A percentile compares a stretch with the other conserved stretches of the same genome.
phyloP scores from a whole-genome alignment of 352 stramenopile genomes.

The Albugo laibachii region DNA sequence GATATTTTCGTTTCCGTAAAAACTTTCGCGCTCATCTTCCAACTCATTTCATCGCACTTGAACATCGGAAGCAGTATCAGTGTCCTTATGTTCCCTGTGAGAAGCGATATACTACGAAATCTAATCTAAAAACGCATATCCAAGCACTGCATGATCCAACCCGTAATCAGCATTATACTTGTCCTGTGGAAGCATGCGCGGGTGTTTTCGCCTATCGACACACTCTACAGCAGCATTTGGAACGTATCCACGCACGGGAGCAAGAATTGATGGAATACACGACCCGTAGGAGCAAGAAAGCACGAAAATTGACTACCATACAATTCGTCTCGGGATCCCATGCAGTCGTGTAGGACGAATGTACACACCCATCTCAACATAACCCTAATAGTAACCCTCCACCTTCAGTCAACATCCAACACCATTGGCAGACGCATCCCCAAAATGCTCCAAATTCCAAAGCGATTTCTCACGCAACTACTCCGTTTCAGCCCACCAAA shows the following conservation, averaged over 20 bases:
- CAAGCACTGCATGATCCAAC: conserved; percentile 38
- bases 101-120: conserved; percentile 44
- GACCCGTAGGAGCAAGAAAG: too few relatives aligned
- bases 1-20: conserved; percentile 24
- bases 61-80: conserved; percentile 34
- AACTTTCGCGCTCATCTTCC: conserved; percentile 34
- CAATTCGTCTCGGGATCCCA: too few relatives aligned
- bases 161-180: conserved; percentile 43
- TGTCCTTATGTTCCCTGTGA: conserved; percentile 35
- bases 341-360: too few relatives aligned
- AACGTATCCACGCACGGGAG: conserved; percentile 20
- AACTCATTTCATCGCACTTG: conserved; percentile 36
- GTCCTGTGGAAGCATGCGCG: conserved; percentile 27
- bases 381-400: too few relatives aligned
- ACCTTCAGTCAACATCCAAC: too few relatives aligned
- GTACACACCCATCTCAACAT: too few relatives aligned
- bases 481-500: too few relatives aligned
- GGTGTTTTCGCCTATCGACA: conserved; percentile 61
- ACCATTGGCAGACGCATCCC: too few relatives aligned
- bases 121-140: conserved; percentile 59
- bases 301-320: too few relatives aligned
- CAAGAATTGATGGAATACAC: too few relatives aligned
- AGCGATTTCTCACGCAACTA: too few relatives aligned
- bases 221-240: conserved; percentile 34
- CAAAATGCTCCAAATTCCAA: too few relatives aligned